Conservation (phyloP, 208 protist genomes). For the Acanthamoeba royreba region DNA sequence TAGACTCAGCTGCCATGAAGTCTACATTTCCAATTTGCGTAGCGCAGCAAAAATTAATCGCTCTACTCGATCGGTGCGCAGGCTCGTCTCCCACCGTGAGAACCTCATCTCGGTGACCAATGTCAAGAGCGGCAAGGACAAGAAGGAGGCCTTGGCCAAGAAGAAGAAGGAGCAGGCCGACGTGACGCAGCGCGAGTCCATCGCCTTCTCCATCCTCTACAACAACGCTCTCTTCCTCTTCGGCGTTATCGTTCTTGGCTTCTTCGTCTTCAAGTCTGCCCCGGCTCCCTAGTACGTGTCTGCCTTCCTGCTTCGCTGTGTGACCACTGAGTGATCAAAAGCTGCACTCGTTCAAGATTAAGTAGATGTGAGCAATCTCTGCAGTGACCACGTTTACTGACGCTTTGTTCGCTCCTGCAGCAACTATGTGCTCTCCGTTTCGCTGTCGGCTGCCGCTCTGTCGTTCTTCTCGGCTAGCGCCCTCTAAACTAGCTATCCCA, state of each 20-base stretch:
- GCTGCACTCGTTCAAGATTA: too few relatives aligned
- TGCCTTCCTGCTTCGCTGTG: background rate
- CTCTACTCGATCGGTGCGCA: background rate
- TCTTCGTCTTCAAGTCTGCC: conserved; percentile 28
- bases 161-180: conserved; percentile 6
- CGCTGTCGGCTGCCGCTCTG: background rate
- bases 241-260: background rate
- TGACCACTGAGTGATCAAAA: background rate
- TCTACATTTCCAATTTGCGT: background rate
- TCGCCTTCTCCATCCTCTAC: conserved; percentile 34
- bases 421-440: conserved; percentile 5
- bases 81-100: background rate
- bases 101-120: background rate
- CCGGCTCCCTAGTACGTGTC: background rate
- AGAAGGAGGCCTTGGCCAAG: background rate
- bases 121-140: background rate
- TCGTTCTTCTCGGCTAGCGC: background rate
- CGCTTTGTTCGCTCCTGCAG: background rate
- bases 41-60: background rate
- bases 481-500: background rate
- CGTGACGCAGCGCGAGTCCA: background rate
- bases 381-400: background rate
- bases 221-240: conserved; percentile 35
- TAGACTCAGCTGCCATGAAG: background rate
- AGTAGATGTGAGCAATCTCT: too few relatives aligned